phyloP scores from a whole-genome alignment of 2,329 filamentous ascomycete species.

The Domatiomyces globalis region DNA sequence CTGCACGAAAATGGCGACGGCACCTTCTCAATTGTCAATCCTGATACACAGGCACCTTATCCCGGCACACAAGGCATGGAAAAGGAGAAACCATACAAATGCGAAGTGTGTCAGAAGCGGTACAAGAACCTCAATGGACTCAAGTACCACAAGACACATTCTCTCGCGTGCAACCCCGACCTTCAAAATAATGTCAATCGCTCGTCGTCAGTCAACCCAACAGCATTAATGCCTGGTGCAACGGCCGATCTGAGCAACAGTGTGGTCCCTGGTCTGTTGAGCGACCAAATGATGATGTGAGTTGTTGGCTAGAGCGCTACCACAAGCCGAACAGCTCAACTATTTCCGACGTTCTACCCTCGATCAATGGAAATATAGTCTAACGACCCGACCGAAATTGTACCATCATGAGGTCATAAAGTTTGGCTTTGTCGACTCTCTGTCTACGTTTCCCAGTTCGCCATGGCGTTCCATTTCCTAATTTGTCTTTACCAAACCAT shows the following conservation, averaged over 20 bases:
- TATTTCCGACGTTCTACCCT: no score
- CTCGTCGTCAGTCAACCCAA: neutral
- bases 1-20: conserved; percentile 93
- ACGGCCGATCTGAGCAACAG: neutral
- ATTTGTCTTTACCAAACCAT: neutral
- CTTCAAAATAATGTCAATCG: conserved; percentile 42
- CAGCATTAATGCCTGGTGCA: neutral
- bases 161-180: conserved; percentile 79
- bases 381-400: neutral
- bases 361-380: neutral
- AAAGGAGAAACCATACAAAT: conserved; percentile 98
- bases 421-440: neutral
- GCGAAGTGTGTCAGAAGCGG: conserved; percentile 89
- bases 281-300: neutral
- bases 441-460: neutral
- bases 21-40: conserved; percentile 95
- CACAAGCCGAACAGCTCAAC: no score
- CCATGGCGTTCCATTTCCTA: neutral
- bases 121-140: conserved; percentile 98
- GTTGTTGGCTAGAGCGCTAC: no score
- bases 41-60: conserved; percentile 83
- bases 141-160: conserved; percentile 85
- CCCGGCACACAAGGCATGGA: conserved; percentile 98
- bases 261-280: neutral
- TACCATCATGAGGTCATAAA: neutral